Percentiles rank a stretch among this genome's conserved stretches.
Conservation (phyloP, 306 rosid species). For the Fagus sylvatica region DNA sequence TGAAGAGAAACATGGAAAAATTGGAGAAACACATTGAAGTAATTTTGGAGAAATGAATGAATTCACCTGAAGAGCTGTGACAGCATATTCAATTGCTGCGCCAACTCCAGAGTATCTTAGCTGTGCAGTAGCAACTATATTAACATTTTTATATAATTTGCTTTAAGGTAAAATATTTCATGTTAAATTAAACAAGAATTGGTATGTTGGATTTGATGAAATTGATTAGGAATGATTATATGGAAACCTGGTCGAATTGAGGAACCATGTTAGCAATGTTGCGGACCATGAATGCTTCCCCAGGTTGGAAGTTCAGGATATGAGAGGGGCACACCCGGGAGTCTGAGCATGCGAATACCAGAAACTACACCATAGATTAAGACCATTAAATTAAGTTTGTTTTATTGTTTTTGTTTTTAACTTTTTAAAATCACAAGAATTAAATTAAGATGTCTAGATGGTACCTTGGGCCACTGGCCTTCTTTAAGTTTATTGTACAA, state of each 20-base stretch:
- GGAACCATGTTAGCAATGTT: constrained; percentile 77
- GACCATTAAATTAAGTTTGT: background rate
- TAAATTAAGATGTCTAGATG: background rate
- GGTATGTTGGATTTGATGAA: background rate
- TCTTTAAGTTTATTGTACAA: constrained; percentile 29
- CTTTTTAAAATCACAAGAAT: background rate
- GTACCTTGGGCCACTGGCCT: constrained; percentile 57
- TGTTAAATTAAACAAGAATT: background rate
- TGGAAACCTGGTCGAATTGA: constrained; percentile 49
- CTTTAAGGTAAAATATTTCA: background rate
- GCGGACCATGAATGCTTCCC: constrained; percentile 66
- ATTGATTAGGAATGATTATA: too few relatives aligned
- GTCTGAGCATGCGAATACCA: constrained; percentile 78
- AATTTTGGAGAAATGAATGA: background rate
- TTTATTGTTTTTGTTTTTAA: background rate
- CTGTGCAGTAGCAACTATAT: constrained; percentile 19
- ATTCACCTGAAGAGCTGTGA: constrained; percentile 41
- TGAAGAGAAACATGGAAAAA: background rate
- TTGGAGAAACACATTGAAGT: background rate
- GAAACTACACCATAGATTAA: constrained; percentile 34
- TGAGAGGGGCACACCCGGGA: constrained; percentile 66
- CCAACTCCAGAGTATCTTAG: constrained; percentile 57
- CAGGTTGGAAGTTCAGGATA: constrained; percentile 57
- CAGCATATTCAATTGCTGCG: constrained; percentile 63
- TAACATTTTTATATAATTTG: background rate